Evolutionary conservation across 164 flowering plant genomes (phyloP).

Genomic region (Stephania japonica): DNA sequence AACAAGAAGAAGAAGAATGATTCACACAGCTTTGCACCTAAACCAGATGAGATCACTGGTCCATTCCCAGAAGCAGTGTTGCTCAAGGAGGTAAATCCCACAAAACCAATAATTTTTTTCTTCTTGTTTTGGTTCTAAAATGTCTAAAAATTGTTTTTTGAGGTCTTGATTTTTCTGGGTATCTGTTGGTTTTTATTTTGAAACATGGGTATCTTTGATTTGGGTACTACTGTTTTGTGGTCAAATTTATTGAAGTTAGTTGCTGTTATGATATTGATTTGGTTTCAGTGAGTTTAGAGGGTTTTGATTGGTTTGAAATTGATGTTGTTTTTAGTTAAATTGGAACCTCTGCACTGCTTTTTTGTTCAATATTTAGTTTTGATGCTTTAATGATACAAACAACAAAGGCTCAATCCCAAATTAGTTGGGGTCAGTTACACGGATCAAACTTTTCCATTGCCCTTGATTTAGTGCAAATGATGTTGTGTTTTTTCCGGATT

Average conservation of each 20-base stretch:
- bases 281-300: neutral
- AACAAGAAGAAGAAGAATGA: constrained; percentile 37
- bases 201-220: no score
- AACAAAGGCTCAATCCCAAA: no score
- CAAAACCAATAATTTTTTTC: neutral
- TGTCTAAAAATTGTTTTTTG: neutral
- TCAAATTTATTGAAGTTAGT: neutral
- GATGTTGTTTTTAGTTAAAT: neutral
- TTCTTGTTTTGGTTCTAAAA: neutral
- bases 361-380: neutral
- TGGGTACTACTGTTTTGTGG: neutral
- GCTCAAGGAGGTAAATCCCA: constrained; percentile 57
- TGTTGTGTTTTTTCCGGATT: no score
- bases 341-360: neutral
- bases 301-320: neutral
- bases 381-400: neutral
- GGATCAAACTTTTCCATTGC: no score
- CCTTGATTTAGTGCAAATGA: no score
- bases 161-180: neutral
- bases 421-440: no score
- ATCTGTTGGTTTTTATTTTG: no score
- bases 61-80: constrained; percentile 84
- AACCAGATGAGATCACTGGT: constrained; percentile 70
- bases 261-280: neutral
- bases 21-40: constrained; percentile 48